A percentile compares a stretch with the other conserved stretches of the same genome.
Conservation (phyloP, 345 rosid species). For the Lagerstroemia speciosa region DNA sequence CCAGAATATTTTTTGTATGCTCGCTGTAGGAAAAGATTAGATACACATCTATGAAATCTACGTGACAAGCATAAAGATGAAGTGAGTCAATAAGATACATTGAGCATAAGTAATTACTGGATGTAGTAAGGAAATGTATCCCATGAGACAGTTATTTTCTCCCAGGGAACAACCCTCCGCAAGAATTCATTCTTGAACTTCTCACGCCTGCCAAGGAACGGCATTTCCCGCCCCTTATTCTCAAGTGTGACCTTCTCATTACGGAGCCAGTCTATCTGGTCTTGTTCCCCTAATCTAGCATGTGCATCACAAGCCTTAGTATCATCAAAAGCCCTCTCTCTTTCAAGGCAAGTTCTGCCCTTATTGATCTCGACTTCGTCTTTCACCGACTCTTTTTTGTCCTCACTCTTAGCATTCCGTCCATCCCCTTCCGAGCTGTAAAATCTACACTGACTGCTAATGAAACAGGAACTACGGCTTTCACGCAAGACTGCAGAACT, state of each 20-base stretch:
- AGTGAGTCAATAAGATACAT: constrained; percentile 6
- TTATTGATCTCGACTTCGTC: constrained; percentile 33
- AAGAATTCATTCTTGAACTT: constrained; percentile 71
- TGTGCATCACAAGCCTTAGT: constrained; percentile 45
- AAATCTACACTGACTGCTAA: constrained; percentile 35
- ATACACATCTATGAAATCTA: background rate
- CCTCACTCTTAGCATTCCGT: constrained; percentile 58
- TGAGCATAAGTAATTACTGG: constrained; percentile 45
- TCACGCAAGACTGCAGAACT: constrained; percentile 10
- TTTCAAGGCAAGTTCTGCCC: constrained; percentile 31
- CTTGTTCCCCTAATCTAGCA: constrained; percentile 78
- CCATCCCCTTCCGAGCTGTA: constrained; percentile 88
- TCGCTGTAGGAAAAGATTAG: constrained; percentile 37
- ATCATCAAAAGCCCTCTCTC: constrained; percentile 22
- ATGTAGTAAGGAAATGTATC: constrained; percentile 86
- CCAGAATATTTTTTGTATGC: constrained; percentile 56
- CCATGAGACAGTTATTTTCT: constrained; percentile 80
- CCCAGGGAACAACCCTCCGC: constrained; percentile 88
- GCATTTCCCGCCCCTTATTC: constrained; percentile 69
- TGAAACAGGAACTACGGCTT: constrained; percentile 17
- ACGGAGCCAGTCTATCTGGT: constrained; percentile 86
- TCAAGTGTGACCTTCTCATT: constrained; percentile 70
- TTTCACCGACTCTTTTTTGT: constrained; percentile 40
- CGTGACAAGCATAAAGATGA: constrained; percentile 5
- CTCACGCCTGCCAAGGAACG: constrained; percentile 57